Evolutionary conservation across 2,329 filamentous ascomycete species (phyloP).

Genomic region (Pseudocercospora fijiensis): DNA sequence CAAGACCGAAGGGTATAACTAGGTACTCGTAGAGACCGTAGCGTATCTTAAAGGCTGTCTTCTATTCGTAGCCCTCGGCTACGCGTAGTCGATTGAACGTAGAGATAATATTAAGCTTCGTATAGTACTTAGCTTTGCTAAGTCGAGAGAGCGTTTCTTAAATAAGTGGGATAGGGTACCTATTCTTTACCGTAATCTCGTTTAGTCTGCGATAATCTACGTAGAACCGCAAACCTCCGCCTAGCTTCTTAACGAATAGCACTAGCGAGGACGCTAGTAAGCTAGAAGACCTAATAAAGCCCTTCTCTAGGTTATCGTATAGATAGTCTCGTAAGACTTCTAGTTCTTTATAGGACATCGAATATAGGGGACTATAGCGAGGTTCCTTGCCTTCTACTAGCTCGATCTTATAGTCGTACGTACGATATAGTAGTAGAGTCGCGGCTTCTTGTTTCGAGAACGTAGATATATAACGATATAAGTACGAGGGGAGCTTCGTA

Average conservation of each 20-base stretch:
- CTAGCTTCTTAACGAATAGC: conserved; percentile 24
- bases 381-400: not conserved
- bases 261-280: not conserved
- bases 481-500: not conserved
- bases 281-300: not conserved
- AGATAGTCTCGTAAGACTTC: not conserved
- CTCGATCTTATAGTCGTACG: not conserved
- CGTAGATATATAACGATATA: not conserved
- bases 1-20: conserved; percentile 33
- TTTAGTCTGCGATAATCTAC: conserved; percentile 38
- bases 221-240: conserved; percentile 27
- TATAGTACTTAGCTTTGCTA: not conserved
- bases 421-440: not conserved
- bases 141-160: conserved; percentile 28
- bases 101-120: conserved; percentile 27
- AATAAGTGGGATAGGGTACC: conserved; percentile 32
- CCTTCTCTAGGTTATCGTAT: not conserved
- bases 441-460: not conserved
- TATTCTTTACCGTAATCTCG: conserved; percentile 36
- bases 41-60: conserved; percentile 25
- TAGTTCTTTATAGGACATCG: not conserved
- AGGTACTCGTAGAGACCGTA: conserved; percentile 31
- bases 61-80: conserved; percentile 27
- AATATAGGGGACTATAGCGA: not conserved
- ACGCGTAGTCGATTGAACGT: conserved; percentile 33